Base-by-base conservation (phyloP, 139 green algal species). In the Pleodorina starrii region DNA sequence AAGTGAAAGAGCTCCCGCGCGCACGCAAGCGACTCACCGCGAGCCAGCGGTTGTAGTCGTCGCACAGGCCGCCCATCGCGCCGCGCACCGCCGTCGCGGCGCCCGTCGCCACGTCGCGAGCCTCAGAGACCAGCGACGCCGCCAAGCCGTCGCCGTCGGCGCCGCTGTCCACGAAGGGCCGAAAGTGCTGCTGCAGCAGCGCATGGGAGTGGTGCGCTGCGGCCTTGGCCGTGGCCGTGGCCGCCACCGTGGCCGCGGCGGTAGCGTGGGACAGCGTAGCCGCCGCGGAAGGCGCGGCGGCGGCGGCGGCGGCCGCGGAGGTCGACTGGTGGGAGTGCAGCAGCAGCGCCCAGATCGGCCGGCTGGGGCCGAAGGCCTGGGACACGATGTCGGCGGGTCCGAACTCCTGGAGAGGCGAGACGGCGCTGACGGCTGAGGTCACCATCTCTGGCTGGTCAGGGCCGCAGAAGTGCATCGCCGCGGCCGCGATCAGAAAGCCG, bases 31-130 rank as follows among this genome's bases (percentile, higher is more conserved):
- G n/a, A n/a, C n/a, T n/a, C n/a, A n/a, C 81, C 81, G 77, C 59
- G 0, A 77, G 60, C 81, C 81, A 87, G 6, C 23, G 12, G 60
- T 87, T 87, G 81, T 87, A 87, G 42, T 19, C 40, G 29, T 66
- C 60, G 9, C 32, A 44, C 16, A 75, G 5, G 36, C 10, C 16
- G 42, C 12, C 60, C n/a, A 87, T 16, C 1, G 43, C 29, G 44
- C 81, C 81, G 42, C 17, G 42, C 42, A 63, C 54, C 40, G 59
- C 79, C 10, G 27, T 36, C 21, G 79, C 57, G 10, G 79, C 57
- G 25, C 46, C 57, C 57, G 43, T 38, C 16, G 79, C 81, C 6
- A 60, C 43, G 0, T 16, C 40, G 21, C n/a, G 60, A 7, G 81
- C 60, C 10, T 63, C 27, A 1, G 17, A 14, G 14, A 46, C 7